These are phyloP conservation scores for Stemphylium lycopersici DNA, from an alignment of 2,329 filamentous ascomycete species.

Conservation along the genomic window DNA sequence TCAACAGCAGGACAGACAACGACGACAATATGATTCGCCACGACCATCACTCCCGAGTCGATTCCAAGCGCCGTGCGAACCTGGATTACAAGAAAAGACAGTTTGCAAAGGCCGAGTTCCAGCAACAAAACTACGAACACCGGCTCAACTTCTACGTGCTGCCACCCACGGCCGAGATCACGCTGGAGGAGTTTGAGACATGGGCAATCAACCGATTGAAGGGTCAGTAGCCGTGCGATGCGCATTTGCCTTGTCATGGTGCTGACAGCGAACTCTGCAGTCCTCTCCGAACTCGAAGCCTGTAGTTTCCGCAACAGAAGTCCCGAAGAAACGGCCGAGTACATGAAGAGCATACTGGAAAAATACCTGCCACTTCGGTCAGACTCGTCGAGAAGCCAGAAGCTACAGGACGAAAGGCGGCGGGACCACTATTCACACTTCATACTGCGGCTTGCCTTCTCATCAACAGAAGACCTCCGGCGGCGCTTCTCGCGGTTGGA, in stretches of 20 bases:
- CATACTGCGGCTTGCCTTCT: slow-evolving; percentile 91
- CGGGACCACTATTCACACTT: slow-evolving; percentile 99
- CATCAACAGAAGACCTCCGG: slow-evolving; percentile 87
- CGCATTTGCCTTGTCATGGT: rapidly evolving
- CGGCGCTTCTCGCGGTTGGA: slow-evolving; percentile 86
- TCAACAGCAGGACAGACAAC: slow-evolving; percentile 10
- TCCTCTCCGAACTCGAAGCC: slow-evolving; percentile 87
- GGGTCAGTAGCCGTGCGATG: slow-evolving; percentile 50
- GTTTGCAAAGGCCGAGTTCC: slow-evolving; percentile 78
- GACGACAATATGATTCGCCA: slow-evolving; percentile 44
- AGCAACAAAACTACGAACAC: slow-evolving; percentile 79
- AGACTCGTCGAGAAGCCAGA: slow-evolving; percentile 68
- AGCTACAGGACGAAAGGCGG: slow-evolving; percentile 75
- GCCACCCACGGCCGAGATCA: slow-evolving; percentile 91
- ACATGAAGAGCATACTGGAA: slow-evolving; percentile 85
- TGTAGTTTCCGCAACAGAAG: slow-evolving; percentile 93
- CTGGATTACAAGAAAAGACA: slow-evolving; percentile 85
- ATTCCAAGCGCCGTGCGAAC: slow-evolving; percentile 75
- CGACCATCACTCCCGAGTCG: slow-evolving; percentile 52
- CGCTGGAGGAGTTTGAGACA: slow-evolving; percentile 96
- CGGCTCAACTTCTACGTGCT: slow-evolving; percentile 90
- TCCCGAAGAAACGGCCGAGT: slow-evolving; percentile 77
- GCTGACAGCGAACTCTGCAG: slow-evolving; percentile 50
- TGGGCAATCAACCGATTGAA: slow-evolving; percentile 95
- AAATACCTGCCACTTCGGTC: slow-evolving; percentile 84